These are phyloP conservation scores for Pleoardoris graminearum DNA, from an alignment of 2,329 filamentous ascomycete genomes.

Conservation along the genomic window DNA sequence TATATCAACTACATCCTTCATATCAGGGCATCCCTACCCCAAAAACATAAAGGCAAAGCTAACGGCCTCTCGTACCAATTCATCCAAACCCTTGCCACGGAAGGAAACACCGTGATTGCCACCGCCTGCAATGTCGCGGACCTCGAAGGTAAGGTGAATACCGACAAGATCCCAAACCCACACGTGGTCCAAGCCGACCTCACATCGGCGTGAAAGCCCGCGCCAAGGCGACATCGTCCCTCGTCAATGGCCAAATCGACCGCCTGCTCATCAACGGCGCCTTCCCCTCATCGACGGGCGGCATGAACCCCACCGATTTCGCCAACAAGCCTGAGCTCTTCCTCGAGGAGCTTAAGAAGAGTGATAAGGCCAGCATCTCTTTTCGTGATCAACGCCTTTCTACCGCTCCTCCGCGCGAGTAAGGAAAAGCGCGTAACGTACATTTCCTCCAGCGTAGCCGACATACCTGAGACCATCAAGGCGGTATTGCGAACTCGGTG, in stretches of 20 bases:
- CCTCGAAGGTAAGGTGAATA: conserved; percentile 11
- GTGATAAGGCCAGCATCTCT: conserved; percentile 31
- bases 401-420: conserved; percentile 41
- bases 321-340: conserved; percentile 11
- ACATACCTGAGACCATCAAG: conserved; percentile 30
- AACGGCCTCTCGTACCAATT: conserved; percentile 15
- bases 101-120: conserved; percentile 17
- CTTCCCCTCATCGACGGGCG: conserved; percentile 26
- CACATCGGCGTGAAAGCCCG: conserved; percentile 39
- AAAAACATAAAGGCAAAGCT: neutral
- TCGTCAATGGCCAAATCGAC: conserved; percentile 46
- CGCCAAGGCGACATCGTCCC: conserved; percentile 31
- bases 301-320: conserved; percentile 29
- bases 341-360: conserved; percentile 19
- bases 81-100: conserved; percentile 13
- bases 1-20: conserved; percentile 3
- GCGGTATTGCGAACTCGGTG: conserved; percentile 23
- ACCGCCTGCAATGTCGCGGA: conserved; percentile 12
- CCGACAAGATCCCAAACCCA: conserved; percentile 31
- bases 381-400: conserved; percentile 41
- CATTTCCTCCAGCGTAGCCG: conserved; percentile 44
- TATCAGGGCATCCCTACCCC: neutral
- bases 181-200: conserved; percentile 43
- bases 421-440: conserved; percentile 48
- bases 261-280: conserved; percentile 48